Evolutionary conservation across 2,329 filamentous ascomycete genomes (phyloP), one percentile per base, ranked within the genome.

Genomic region (Calonectria montana): DNA sequence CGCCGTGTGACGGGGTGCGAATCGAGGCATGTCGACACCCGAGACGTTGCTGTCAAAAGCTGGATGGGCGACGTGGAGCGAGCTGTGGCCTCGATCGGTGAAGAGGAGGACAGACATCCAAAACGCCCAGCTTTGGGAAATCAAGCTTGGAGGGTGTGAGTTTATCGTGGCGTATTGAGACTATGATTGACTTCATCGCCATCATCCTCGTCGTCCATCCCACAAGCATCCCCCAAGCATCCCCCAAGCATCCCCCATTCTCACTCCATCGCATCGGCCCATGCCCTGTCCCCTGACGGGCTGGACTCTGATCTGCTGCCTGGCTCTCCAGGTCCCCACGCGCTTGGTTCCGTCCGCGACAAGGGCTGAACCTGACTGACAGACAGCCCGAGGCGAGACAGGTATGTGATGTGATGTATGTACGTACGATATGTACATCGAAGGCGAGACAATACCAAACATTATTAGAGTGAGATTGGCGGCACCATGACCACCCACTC

Each of bases 1-100:
- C 35, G 41, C 23, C 29, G 66, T 70, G 62, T 57, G 71, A 70
- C 65, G 62, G 71, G 47, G 45, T 66, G 57, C 68, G n/a, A 63
- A 63, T 73, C 55, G 72, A 68, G 66, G 39, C 45, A 71, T 70
- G 48, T 69, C 45, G 67, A 72, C 66, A 50, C 73, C 59, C 64
- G 64, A 45, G 47, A 53, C 63, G 61, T 69, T 55, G 63, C 64
- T 74, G 66, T 62, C 70, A 50, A 69, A 55, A 70, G 63, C 37
- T 48, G 69, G 61, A 65, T 61, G 53, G 53, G 29, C 64, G 65
- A 72, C 75, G 72, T 74, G 69, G 73, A 75, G 53, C 31, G 9
- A n/a, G 31, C 69, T 41, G 43, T 69, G 67, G 63, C 64, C 67
- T 72, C 61, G 37, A 73, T 72, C 72, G 68, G 74, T 74, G 74